Evolutionary conservation across 257 asterid genomes (phyloP).

Genomic region (Ligustrum vulgare): DNA sequence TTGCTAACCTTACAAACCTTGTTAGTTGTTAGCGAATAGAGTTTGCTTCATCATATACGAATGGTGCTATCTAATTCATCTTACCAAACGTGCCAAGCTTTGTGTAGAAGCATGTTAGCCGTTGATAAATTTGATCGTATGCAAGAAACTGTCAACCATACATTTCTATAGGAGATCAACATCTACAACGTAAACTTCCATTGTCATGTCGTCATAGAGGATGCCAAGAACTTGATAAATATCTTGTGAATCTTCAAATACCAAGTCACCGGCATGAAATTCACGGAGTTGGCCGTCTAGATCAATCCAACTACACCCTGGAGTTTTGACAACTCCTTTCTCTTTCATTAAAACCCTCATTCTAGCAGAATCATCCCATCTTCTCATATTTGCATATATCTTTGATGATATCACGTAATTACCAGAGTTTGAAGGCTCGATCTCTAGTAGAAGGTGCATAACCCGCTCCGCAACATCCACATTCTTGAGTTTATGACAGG

Average conservation of each 20-base stretch:
- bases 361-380: conserved; percentile 85
- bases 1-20: neutral
- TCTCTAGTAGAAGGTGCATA: conserved; percentile 55
- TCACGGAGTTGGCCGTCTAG: conserved; percentile 61
- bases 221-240: conserved; percentile 49
- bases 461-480: conserved; percentile 64
- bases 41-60: neutral
- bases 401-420: conserved; percentile 74
- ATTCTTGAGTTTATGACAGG: conserved; percentile 73
- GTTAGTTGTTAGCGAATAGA: neutral
- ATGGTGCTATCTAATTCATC: neutral
- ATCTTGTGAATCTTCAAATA: conserved; percentile 37
- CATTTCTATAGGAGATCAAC: conserved; percentile 26
- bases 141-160: neutral
- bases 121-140: neutral
- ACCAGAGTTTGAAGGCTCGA: conserved; percentile 87
- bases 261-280: conserved; percentile 70
- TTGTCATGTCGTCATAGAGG: conserved; percentile 57
- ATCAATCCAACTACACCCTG: conserved; percentile 95
- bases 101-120: neutral
- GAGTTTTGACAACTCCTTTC: conserved; percentile 75
- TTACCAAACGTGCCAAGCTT: neutral
- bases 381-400: conserved; percentile 64
- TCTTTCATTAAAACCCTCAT: conserved; percentile 71
- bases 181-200: conserved; percentile 31